These are phyloP conservation scores for Ceratorhiza oryzae-sativae DNA, from an alignment of 1,284 basidiomycete species.

Conservation along the genomic window DNA sequence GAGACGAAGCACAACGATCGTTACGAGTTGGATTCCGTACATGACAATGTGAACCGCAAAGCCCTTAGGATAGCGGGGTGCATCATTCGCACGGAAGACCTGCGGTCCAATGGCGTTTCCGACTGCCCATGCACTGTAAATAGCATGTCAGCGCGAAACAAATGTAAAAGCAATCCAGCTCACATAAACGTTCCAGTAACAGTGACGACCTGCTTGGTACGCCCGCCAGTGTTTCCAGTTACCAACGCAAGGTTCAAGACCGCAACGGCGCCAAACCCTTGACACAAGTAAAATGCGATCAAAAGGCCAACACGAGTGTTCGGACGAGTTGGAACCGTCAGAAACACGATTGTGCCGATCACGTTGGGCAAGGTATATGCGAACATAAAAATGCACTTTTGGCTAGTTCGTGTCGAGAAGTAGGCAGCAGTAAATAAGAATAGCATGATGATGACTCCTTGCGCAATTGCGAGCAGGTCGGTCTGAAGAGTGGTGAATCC, in stretches of 20 bases:
- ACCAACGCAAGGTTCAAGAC: slow-evolving; percentile 55
- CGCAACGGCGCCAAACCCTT: slow-evolving; percentile 51
- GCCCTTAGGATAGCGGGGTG: slow-evolving; percentile 59
- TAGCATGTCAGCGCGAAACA: slow-evolving; percentile 43
- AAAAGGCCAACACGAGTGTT: slow-evolving; percentile 59
- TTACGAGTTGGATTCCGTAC: slow-evolving; percentile 57
- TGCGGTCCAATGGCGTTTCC: slow-evolving; percentile 61
- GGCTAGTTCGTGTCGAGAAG: slow-evolving; percentile 55
- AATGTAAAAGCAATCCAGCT: background rate
- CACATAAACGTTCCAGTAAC: slow-evolving; percentile 48
- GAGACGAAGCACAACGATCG: slow-evolving; percentile 56
- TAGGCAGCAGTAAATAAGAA: slow-evolving; percentile 59
- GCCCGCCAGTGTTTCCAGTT: slow-evolving; percentile 58
- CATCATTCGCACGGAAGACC: slow-evolving; percentile 59
- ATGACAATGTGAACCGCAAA: slow-evolving; percentile 60
- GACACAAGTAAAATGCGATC: slow-evolving; percentile 59
- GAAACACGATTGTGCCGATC: slow-evolving; percentile 59
- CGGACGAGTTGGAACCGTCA: slow-evolving; percentile 54
- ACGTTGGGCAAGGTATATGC: slow-evolving; percentile 61
- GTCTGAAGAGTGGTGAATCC: slow-evolving; percentile 61
- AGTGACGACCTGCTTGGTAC: slow-evolving; percentile 59
- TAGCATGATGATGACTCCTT: slow-evolving; percentile 59
- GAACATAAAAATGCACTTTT: slow-evolving; percentile 57
- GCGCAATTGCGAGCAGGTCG: slow-evolving; percentile 61
- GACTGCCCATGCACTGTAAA: slow-evolving; percentile 60